These are phyloP conservation scores for Apiotrichum gamsii DNA, from an alignment of 1,284 basidiomycete species.

Conservation along the genomic window DNA sequence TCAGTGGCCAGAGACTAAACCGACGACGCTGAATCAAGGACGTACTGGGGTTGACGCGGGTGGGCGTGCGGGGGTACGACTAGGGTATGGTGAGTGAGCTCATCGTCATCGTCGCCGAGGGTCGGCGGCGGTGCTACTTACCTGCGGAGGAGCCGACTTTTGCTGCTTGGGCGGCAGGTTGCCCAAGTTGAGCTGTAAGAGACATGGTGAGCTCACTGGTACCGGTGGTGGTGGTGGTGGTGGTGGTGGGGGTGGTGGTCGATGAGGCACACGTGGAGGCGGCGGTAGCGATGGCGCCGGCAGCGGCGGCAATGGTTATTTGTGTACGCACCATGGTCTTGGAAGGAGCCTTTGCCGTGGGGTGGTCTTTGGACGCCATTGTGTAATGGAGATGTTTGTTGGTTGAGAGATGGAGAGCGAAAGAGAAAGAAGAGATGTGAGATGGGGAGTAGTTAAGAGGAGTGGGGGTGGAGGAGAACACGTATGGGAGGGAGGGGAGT, in stretches of 20 bases:
- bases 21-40: background rate
- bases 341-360: constrained; percentile 35
- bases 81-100: background rate
- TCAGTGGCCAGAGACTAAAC: constrained; percentile 4
- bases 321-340: constrained; percentile 32
- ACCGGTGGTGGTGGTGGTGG: background rate
- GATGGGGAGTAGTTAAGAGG: too few relatives aligned
- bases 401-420: background rate
- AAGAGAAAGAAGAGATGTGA: background rate
- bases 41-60: constrained; percentile 48
- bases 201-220: constrained; percentile 2
- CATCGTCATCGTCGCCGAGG: too few relatives aligned
- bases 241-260: background rate
- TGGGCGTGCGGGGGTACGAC: constrained; percentile 48
- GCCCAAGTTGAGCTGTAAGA: constrained; percentile 46
- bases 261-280: constrained; percentile 29
- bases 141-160: too few relatives aligned
- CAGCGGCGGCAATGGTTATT: constrained; percentile 17
- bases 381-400: background rate
- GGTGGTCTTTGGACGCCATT: constrained; percentile 25
- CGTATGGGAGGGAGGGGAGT: too few relatives aligned
- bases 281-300: constrained; percentile 34
- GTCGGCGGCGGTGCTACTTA: too few relatives aligned
- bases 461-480: too few relatives aligned
- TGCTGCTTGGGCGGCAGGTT: constrained; percentile 46